These are phyloP conservation scores for Neonectria sp. DNA, from an alignment of 2,329 filamentous ascomycete species.

Conservation along the genomic window DNA sequence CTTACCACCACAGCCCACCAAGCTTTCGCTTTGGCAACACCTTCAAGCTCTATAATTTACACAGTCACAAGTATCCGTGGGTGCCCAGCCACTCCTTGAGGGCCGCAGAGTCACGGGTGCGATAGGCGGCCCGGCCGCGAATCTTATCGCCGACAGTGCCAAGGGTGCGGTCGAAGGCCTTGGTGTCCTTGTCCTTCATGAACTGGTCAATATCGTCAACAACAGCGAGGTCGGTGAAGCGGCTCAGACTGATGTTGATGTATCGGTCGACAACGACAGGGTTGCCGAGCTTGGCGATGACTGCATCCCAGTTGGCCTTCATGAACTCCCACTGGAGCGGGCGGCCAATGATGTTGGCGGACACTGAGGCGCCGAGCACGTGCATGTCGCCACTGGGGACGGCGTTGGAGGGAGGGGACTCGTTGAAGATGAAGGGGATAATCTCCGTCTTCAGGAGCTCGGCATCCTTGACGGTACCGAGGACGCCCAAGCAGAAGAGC, in stretches of 20 bases:
- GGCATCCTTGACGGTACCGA: constrained; percentile 80
- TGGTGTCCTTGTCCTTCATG: constrained; percentile 89
- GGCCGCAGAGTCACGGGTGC: constrained; percentile 78
- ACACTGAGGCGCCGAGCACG: constrained; percentile 80
- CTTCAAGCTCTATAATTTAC: constrained; percentile 43
- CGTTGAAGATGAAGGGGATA: constrained; percentile 85
- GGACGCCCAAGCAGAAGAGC: constrained; percentile 83
- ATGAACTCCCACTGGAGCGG: constrained; percentile 87
- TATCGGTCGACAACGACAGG: constrained; percentile 93
- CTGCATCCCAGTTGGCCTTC: constrained; percentile 84
- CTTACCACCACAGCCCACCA: background rate
- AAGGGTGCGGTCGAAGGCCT: constrained; percentile 88
- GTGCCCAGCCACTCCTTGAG: constrained; percentile 84
- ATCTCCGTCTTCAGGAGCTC: constrained; percentile 77
- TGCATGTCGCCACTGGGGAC: constrained; percentile 92
- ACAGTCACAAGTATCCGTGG: constrained; percentile 62
- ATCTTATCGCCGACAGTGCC: constrained; percentile 91
- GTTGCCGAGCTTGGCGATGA: constrained; percentile 82
- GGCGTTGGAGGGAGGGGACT: constrained; percentile 68
- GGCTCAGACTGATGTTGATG: constrained; percentile 81
- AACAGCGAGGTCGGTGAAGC: constrained; percentile 80
- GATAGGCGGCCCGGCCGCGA: constrained; percentile 86
- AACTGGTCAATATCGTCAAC: constrained; percentile 86
- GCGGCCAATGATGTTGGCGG: constrained; percentile 81
- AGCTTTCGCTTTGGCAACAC: background rate